These are phyloP conservation scores for Talaromyces pinophilus DNA, from an alignment of 2,329 filamentous ascomycete species.

Conservation along the genomic window DNA sequence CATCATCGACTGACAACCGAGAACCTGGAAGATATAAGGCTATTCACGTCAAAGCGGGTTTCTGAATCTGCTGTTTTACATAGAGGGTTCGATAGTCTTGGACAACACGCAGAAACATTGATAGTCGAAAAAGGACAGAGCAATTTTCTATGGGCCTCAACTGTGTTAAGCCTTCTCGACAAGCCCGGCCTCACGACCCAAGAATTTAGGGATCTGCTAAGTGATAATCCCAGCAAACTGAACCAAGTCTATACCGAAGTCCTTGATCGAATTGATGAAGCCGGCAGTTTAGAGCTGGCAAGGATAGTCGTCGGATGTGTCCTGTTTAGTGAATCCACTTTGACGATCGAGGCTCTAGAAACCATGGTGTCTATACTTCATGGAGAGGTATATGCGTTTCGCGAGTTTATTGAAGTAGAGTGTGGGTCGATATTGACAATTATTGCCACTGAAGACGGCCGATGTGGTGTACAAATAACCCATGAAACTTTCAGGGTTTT, in stretches of 20 bases:
- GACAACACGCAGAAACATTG: background rate
- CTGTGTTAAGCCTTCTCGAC: constrained; percentile 2
- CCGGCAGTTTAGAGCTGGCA: background rate
- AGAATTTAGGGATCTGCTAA: background rate
- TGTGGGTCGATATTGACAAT: constrained; percentile 11
- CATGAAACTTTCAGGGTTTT: constrained; percentile 9
- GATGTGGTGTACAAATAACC: background rate
- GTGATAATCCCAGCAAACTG: background rate
- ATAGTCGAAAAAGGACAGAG: background rate
- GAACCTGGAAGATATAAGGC: background rate
- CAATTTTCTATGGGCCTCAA: constrained; percentile 4
- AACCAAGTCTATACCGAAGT: constrained; percentile 5
- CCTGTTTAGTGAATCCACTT: background rate
- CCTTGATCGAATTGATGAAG: background rate
- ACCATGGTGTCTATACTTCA: background rate
- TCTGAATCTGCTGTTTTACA: background rate
- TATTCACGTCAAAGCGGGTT: background rate
- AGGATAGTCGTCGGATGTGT: background rate
- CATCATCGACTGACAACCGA: constrained; percentile 10
- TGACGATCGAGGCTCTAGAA: background rate
- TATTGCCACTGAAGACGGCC: background rate
- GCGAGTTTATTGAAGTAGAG: constrained; percentile 3
- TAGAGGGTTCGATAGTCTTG: background rate
- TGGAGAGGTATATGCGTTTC: background rate
- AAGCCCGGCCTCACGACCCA: constrained; percentile 1